Evolutionary conservation across 202 grass and related monocot genomes (phyloP).

Genomic region (Sporobolus alterniflorus): DNA sequence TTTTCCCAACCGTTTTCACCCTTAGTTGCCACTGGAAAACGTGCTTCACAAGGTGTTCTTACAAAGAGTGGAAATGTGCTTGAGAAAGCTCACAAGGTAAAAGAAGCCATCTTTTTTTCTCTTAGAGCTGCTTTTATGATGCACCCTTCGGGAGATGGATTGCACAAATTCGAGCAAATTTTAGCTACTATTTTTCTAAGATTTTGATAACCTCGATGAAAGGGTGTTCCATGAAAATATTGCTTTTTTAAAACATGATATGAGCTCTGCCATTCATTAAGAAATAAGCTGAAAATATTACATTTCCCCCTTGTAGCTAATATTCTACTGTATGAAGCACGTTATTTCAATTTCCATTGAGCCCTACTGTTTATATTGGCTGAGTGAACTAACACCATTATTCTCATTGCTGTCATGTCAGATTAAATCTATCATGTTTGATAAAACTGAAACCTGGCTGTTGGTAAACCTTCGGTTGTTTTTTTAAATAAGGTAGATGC

Average conservation of each 20-base stretch:
- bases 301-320: background rate
- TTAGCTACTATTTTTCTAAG: background rate
- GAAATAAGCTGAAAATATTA: too few species aligned
- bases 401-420: slow-evolving; percentile 39
- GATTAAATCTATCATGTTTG: slow-evolving; percentile 93
- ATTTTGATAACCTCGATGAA: background rate
- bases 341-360: slow-evolving; percentile 7
- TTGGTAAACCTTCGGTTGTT: slow-evolving; percentile 85
- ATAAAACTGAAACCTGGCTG: slow-evolving; percentile 98
- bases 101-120: slow-evolving; percentile 13
- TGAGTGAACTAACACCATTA: slow-evolving; percentile 1
- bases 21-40: slow-evolving; percentile 99
- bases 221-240: background rate
- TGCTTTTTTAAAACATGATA: too few species aligned
- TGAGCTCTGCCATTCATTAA: too few species aligned
- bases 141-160: background rate
- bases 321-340: background rate
- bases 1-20: too few species aligned
- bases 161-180: background rate
- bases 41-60: slow-evolving; percentile 95
- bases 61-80: slow-evolving; percentile 97
- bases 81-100: slow-evolving; percentile 98
- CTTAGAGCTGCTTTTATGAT: background rate
- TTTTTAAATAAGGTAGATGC: too few species aligned
- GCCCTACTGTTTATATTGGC: background rate